Conservation (phyloP, 176 grass and related monocot genomes). For the Carex scoparia region DNA sequence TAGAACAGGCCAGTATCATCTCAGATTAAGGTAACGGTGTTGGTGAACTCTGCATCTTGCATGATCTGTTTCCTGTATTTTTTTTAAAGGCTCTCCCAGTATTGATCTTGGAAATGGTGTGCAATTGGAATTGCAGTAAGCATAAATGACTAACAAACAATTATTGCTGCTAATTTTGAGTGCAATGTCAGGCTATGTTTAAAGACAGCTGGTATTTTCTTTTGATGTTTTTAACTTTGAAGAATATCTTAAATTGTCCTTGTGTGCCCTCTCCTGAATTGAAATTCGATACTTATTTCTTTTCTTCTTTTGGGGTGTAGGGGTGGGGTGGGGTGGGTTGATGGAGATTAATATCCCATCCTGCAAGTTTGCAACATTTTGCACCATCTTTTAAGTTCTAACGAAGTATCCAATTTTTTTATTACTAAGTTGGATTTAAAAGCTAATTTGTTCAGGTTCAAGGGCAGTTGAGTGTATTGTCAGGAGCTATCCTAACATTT, state of each 20-base stretch:
- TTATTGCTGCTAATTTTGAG: neutral
- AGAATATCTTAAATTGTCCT: neutral
- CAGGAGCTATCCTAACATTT: slow-evolving; percentile 77
- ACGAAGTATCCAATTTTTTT: slow-evolving; percentile 4
- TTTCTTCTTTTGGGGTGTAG: neutral
- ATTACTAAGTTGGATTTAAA: slow-evolving; percentile 3
- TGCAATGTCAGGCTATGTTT: neutral
- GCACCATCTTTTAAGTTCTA: neutral
- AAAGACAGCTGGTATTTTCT: neutral
- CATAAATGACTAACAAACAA: neutral
- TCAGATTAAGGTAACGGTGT: neutral
- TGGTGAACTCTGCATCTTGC: neutral
- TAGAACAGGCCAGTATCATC: neutral
- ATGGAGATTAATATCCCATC: neutral
- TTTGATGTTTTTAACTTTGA: neutral
- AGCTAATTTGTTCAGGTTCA: slow-evolving; percentile 74
- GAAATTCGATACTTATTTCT: neutral
- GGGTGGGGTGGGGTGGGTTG: neutral
- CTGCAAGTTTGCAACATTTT: neutral
- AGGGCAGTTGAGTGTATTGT: slow-evolving; percentile 86
- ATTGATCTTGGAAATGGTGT: neutral
- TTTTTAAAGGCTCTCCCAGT: neutral
- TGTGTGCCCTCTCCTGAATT: too few relatives aligned
- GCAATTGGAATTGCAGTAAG: neutral
- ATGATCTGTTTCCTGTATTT: neutral